These are phyloP conservation scores for Sugiyamaella japonica DNA, from an alignment of 1,139 yeast genomes.

Conservation along the genomic window DNA sequence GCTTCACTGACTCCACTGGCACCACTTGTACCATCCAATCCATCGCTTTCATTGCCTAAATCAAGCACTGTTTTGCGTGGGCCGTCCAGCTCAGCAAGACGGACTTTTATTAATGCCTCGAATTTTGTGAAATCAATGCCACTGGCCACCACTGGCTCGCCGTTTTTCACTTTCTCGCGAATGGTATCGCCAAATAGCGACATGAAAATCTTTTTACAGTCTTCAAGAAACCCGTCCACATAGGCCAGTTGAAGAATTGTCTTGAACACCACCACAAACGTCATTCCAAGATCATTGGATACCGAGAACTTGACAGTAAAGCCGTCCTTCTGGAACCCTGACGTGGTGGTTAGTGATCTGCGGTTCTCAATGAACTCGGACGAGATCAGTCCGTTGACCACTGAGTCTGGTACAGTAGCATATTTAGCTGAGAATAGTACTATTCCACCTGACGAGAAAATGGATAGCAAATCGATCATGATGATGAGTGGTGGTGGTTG, in stretches of 20 bases:
- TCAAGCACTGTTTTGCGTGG: background rate
- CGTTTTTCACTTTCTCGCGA: conserved; percentile 22
- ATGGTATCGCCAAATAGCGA: conserved; percentile 35
- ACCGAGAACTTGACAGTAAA: conserved; percentile 43
- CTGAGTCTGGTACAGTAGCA: conserved; percentile 45
- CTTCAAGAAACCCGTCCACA: conserved; percentile 40
- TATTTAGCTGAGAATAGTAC: conserved; percentile 54
- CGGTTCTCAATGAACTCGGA: conserved; percentile 48
- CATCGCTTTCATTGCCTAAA: background rate
- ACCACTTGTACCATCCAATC: background rate
- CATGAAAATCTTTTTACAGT: conserved; percentile 40
- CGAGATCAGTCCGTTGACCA: conserved; percentile 53
- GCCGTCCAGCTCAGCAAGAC: conserved; percentile 28
- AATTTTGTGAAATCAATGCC: conserved; percentile 35
- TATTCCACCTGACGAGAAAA: conserved; percentile 59
- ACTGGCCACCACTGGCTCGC: conserved; percentile 12
- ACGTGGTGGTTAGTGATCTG: conserved; percentile 17
- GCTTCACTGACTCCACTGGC: background rate
- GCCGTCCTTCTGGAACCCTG: conserved; percentile 29
- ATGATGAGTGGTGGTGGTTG: too few relatives aligned
- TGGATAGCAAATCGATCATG: conserved; percentile 58
- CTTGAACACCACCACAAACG: conserved; percentile 42
- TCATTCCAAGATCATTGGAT: conserved; percentile 39
- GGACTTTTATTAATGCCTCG: conserved; percentile 38
- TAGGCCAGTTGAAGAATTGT: conserved; percentile 40